phyloP scores from a whole-genome alignment of 106 monocot species.

The Apostasia ramifera region DNA sequence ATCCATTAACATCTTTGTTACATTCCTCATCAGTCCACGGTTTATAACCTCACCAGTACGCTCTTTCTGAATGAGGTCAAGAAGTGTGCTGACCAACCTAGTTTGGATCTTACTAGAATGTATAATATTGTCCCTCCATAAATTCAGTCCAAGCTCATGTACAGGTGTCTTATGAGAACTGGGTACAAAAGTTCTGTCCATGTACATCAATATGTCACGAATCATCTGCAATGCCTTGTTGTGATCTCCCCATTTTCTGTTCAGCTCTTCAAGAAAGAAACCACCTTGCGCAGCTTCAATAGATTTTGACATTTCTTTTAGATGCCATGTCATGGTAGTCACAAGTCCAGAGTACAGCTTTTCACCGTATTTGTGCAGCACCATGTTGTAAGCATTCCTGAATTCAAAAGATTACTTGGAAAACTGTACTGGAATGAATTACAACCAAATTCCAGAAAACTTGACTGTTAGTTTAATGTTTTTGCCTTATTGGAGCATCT shows the following conservation, averaged over 20 bases:
- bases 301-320: slow-evolving; percentile 66
- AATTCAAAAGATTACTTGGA: slow-evolving; percentile 3
- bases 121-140: slow-evolving; percentile 83
- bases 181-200: slow-evolving; percentile 87
- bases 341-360: slow-evolving; percentile 77
- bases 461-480: too few species aligned
- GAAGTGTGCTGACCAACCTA: slow-evolving; percentile 61
- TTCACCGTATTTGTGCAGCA: slow-evolving; percentile 90
- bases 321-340: slow-evolving; percentile 68
- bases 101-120: slow-evolving; percentile 53
- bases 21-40: slow-evolving; percentile 74
- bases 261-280: slow-evolving; percentile 76
- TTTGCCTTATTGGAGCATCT: too few species aligned
- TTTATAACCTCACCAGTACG: slow-evolving; percentile 85
- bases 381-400: slow-evolving; percentile 99
- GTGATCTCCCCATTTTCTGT: slow-evolving; percentile 86
- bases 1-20: slow-evolving; percentile 90
- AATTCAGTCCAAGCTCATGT: slow-evolving; percentile 82
- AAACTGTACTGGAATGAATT: neutral
- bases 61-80: slow-evolving; percentile 74
- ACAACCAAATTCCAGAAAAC: neutral
- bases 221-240: slow-evolving; percentile 97
- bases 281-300: slow-evolving; percentile 82
- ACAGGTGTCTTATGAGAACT: slow-evolving; percentile 55
- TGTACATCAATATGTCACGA: slow-evolving; percentile 94